A percentile compares a stretch with the other conserved stretches of the same genome.
phyloP scores from a whole-genome alignment of 768 basidiomycete genomes.

The Boletus tomentosulus region DNA sequence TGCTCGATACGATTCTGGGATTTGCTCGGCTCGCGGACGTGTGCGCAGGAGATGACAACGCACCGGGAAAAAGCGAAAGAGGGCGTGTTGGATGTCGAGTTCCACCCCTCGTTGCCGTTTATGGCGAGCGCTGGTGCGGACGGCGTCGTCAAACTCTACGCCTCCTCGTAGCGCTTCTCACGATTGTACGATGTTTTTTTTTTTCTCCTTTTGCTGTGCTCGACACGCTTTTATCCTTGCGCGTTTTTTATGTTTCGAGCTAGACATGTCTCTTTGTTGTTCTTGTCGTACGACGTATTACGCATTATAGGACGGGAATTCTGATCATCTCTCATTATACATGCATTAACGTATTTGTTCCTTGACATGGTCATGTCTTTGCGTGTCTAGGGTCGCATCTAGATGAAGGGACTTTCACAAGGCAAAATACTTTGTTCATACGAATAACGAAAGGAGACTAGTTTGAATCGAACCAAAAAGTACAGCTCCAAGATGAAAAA shows the following conservation, averaged over 20 bases:
- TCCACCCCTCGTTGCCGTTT: conserved; percentile 77
- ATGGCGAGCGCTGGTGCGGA: conserved; percentile 96
- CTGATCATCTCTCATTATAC: conserved; percentile 15
- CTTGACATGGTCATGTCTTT: no score
- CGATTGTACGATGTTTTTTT: background rate
- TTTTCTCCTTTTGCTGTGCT: conserved; percentile 1
- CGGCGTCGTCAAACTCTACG: conserved; percentile 88
- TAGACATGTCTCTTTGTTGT: conserved; percentile 13
- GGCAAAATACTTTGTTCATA: background rate
- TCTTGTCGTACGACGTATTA: conserved; percentile 16
- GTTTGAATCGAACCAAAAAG: background rate
- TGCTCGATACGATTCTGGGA: conserved; percentile 96
- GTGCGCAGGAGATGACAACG: conserved; percentile 83
- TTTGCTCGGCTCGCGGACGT: conserved; percentile 70
- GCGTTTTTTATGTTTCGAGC: background rate
- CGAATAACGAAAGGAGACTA: background rate
- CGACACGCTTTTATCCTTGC: conserved; percentile 2
- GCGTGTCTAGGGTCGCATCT: background rate
- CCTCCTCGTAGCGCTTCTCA: conserved; percentile 54
- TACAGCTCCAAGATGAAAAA: background rate
- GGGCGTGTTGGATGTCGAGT: conserved; percentile 85
- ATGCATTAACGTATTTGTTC: background rate
- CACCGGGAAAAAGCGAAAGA: conserved; percentile 90
- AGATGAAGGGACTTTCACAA: background rate
- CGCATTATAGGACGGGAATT: conserved; percentile 27